phyloP scores from a whole-genome alignment of 257 asterid genomes.

The Fraxinus americana region DNA sequence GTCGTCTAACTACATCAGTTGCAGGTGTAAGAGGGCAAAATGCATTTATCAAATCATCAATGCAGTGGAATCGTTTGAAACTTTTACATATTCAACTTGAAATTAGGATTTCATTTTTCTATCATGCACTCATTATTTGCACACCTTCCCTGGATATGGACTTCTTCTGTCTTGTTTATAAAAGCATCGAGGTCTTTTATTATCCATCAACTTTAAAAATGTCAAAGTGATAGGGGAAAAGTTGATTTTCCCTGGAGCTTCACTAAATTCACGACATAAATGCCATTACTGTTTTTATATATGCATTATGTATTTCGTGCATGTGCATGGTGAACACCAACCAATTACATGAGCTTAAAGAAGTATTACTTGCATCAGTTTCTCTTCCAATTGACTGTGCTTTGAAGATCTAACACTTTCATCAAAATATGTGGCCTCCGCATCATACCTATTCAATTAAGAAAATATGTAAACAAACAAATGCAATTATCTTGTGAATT shows the following conservation, averaged over 20 bases:
- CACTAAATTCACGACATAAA: not conserved
- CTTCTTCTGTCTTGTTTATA: not conserved
- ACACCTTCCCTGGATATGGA: not conserved
- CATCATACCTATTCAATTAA: constrained; percentile 66
- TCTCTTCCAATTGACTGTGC: constrained; percentile 87
- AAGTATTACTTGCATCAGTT: constrained; percentile 79
- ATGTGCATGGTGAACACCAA: not conserved
- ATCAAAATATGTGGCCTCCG: constrained; percentile 86
- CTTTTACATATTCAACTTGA: not conserved
- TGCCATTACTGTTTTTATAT: not conserved
- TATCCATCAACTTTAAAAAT: not conserved
- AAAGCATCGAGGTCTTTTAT: not conserved
- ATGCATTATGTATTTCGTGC: constrained; percentile 1
- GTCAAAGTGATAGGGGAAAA: not conserved
- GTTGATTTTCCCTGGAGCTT: not conserved
- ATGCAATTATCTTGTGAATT: not conserved
- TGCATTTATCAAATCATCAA: not conserved
- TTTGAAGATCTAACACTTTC: constrained; percentile 85
- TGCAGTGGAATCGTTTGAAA: not conserved
- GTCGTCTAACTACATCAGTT: not conserved
- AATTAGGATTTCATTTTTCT: not conserved
- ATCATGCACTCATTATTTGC: not conserved
- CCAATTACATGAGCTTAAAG: constrained; percentile 18
- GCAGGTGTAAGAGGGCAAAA: not conserved
- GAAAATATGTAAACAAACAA: not conserved